Percentiles rank a stretch among this genome's conserved stretches.
These are phyloP conservation scores for Aspergillus neotritici DNA, from an alignment of 2,329 filamentous ascomycete genomes.

Conservation along the genomic window DNA sequence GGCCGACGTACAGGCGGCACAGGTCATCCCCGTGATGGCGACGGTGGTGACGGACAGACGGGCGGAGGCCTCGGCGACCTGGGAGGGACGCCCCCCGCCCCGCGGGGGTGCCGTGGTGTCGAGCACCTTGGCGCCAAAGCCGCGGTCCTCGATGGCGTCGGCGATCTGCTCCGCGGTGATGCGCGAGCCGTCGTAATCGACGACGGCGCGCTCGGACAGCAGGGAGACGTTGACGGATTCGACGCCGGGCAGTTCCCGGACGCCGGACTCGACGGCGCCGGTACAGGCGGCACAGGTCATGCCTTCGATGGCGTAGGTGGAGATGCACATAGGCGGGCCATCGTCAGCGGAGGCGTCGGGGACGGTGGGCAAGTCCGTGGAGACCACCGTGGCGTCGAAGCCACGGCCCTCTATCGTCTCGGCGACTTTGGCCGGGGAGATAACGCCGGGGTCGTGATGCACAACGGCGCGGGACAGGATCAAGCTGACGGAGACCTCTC, in stretches of 20 bases:
- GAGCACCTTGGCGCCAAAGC: slow-evolving; percentile 73
- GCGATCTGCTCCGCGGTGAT: slow-evolving; percentile 51
- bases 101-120: slow-evolving; percentile 54
- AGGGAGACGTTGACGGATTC: slow-evolving; percentile 75
- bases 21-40: slow-evolving; percentile 94
- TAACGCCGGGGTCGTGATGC: slow-evolving; percentile 71
- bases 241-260: slow-evolving; percentile 68
- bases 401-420: slow-evolving; percentile 88
- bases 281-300: slow-evolving; percentile 93
- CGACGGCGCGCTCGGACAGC: slow-evolving; percentile 75
- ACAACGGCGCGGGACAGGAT: slow-evolving; percentile 95
- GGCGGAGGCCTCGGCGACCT: slow-evolving; percentile 29
- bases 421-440: slow-evolving; percentile 69
- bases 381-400: slow-evolving; percentile 85
- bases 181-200: slow-evolving; percentile 65
- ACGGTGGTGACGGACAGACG: slow-evolving; percentile 67
- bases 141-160: slow-evolving; percentile 60
- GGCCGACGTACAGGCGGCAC: slow-evolving; percentile 89
- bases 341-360: slow-evolving; percentile 36
- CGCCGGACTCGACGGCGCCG: slow-evolving; percentile 74
- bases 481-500: slow-evolving; percentile 82
- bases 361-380: slow-evolving; percentile 65
- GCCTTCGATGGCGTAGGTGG: slow-evolving; percentile 72
- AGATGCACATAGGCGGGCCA: slow-evolving; percentile 50
- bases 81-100: slow-evolving; percentile 28